These are phyloP conservation scores for Penicillium ochrochloron DNA, from an alignment of 495 filamentous ascomycete genomes.

Conservation along the genomic window DNA sequence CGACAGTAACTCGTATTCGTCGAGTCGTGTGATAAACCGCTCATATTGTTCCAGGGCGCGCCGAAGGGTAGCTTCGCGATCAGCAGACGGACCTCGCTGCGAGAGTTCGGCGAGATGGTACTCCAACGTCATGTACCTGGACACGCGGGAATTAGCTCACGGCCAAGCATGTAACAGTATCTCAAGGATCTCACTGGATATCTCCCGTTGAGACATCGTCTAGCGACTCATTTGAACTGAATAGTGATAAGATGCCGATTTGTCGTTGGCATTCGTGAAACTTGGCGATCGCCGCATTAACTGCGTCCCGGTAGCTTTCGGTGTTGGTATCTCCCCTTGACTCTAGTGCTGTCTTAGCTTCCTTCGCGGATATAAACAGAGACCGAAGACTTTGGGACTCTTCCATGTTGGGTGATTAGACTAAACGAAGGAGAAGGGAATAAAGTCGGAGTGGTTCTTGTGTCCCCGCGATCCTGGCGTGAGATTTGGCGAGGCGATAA, in stretches of 20 bases:
- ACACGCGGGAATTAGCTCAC: constrained; percentile 24
- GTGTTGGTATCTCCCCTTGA: constrained; percentile 55
- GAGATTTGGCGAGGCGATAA: constrained; percentile 34
- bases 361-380: constrained; percentile 62
- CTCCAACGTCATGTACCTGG: constrained; percentile 70
- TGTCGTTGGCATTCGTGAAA: constrained; percentile 76
- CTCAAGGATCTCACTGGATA: constrained; percentile 64
- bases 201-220: constrained; percentile 88
- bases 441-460: neutral
- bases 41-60: constrained; percentile 72
- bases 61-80: constrained; percentile 67
- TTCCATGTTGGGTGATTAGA: constrained; percentile 48
- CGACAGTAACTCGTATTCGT: constrained; percentile 76
- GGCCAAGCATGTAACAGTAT: constrained; percentile 31
- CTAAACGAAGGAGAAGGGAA: neutral
- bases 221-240: constrained; percentile 86
- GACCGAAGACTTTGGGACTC: constrained; percentile 63
- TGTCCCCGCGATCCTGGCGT: constrained; percentile 29
- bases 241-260: constrained; percentile 72
- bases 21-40: constrained; percentile 72
- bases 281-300: constrained; percentile 65
- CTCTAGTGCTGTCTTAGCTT: constrained; percentile 55
- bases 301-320: constrained; percentile 65
- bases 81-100: constrained; percentile 54
- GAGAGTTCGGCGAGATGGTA: constrained; percentile 71